Conservation (phyloP, 169 alveolate species). For the Plasmodium vivax region DNA sequence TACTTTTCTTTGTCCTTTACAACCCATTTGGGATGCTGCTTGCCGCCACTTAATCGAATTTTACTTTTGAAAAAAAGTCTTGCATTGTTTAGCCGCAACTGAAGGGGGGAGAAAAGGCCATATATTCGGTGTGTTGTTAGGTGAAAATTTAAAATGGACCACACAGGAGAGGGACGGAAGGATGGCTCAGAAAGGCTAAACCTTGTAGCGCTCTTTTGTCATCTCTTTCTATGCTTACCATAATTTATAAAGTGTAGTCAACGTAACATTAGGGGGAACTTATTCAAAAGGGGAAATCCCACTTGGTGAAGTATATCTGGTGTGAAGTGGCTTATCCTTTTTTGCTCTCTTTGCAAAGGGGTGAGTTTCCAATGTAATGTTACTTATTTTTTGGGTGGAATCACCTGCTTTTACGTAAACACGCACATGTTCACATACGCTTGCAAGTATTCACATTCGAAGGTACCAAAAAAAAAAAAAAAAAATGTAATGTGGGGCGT, state of each 20-base stretch:
- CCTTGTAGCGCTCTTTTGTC: not conserved
- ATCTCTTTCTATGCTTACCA: constrained; percentile 11
- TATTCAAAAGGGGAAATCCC: not conserved
- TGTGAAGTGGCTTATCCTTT: constrained; percentile 1
- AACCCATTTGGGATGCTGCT: constrained; percentile 75
- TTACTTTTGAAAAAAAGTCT: constrained; percentile 73
- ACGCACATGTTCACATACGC: not conserved
- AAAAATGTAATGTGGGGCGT: not conserved
- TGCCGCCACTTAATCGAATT: constrained; percentile 72
- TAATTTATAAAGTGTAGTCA: constrained; percentile 2
- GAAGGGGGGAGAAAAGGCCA: not conserved
- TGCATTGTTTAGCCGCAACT: constrained; percentile 74
- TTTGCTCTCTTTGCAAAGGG: not conserved
- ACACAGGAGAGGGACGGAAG: not conserved
- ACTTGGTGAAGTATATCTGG: not conserved
- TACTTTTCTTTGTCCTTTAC: constrained; percentile 74
- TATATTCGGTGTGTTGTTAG: constrained; percentile 9
- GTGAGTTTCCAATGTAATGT: not conserved
- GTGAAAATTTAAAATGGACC: not conserved
- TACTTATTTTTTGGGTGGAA: not conserved
- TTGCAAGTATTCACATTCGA: not conserved
- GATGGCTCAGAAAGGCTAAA: not conserved
- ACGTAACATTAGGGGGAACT: not conserved
- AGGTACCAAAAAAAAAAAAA: not conserved
- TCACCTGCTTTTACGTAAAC: not conserved